These are phyloP conservation scores for Alternaria novae-zelandiae DNA, from an alignment of 2,329 filamentous ascomycete species.

Conservation along the genomic window DNA sequence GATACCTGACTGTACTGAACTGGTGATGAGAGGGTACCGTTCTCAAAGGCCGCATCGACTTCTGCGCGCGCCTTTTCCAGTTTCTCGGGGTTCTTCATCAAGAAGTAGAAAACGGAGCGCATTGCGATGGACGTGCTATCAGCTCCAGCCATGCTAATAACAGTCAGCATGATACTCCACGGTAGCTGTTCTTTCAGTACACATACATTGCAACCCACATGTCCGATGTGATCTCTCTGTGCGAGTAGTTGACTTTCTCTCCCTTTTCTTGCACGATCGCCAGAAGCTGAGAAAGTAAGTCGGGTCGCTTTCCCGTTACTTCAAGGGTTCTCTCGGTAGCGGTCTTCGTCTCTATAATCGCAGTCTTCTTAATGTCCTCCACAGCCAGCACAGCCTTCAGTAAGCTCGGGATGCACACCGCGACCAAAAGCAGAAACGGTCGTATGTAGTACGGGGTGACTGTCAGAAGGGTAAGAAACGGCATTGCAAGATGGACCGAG, in stretches of 20 bases:
- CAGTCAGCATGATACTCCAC: not conserved
- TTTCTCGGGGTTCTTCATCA: slow-evolving; percentile 41
- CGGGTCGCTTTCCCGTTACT: slow-evolving; percentile 25
- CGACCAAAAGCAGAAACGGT: slow-evolving; percentile 9
- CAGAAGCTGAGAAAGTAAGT: slow-evolving; percentile 40
- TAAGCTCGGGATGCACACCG: slow-evolving; percentile 26
- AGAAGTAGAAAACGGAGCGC: slow-evolving; percentile 48
- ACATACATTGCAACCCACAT: slow-evolving; percentile 40
- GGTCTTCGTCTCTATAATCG: slow-evolving; percentile 20
- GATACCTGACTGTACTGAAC: slow-evolving; percentile 57
- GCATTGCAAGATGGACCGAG: slow-evolving; percentile 45
- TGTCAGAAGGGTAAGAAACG: slow-evolving; percentile 19
- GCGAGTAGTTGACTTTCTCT: slow-evolving; percentile 36
- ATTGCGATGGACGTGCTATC: slow-evolving; percentile 48
- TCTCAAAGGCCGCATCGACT: slow-evolving; percentile 22
- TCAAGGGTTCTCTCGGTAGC: slow-evolving; percentile 16
- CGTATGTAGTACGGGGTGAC: slow-evolving; percentile 18
- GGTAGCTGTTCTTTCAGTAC: not conserved
- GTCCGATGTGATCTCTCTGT: slow-evolving; percentile 37
- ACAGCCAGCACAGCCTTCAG: slow-evolving; percentile 29
- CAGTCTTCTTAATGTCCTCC: slow-evolving; percentile 20
- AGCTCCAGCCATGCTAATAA: slow-evolving; percentile 40
- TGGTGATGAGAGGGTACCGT: slow-evolving; percentile 16
- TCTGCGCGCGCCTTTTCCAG: slow-evolving; percentile 19
- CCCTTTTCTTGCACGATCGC: slow-evolving; percentile 38